Evolutionary conservation across 257 asterid species (phyloP).

Genomic region (Solanum clarkiae): DNA sequence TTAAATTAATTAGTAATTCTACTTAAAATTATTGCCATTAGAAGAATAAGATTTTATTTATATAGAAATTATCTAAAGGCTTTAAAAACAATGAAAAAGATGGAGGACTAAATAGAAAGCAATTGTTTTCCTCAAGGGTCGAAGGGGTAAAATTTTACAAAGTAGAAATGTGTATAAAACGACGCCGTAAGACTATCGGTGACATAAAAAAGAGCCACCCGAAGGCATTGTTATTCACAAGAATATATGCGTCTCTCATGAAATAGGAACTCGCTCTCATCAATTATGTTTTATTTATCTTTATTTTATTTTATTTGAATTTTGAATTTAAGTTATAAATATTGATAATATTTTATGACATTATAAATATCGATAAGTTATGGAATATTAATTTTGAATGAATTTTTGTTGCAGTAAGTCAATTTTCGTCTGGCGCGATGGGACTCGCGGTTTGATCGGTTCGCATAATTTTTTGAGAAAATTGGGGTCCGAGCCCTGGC

Average conservation of each 20-base stretch:
- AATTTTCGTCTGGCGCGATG: no score
- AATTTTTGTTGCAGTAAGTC: background rate
- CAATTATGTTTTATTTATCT: background rate
- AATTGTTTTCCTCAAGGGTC: background rate
- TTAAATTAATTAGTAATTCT: background rate
- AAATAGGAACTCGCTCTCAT: conserved; percentile 25
- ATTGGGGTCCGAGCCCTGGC: no score
- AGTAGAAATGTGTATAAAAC: background rate
- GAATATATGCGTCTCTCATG: conserved; percentile 16
- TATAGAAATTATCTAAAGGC: background rate
- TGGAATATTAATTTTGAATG: background rate
- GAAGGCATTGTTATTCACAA: conserved; percentile 36
- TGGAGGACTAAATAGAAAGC: background rate
- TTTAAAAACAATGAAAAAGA: background rate
- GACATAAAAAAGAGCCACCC: conserved; percentile 32
- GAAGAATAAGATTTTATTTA: no score
- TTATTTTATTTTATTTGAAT: background rate
- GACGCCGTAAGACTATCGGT: conserved; percentile 5
- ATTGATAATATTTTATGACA: background rate
- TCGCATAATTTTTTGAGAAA: no score
- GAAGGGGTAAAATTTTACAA: background rate
- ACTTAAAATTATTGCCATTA: background rate
- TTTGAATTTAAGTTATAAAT: background rate
- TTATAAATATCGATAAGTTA: background rate
- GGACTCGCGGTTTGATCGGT: no score